Base-by-base conservation (phyloP, 129 eudicot genomes). In the Flaveria trinervia region DNA sequence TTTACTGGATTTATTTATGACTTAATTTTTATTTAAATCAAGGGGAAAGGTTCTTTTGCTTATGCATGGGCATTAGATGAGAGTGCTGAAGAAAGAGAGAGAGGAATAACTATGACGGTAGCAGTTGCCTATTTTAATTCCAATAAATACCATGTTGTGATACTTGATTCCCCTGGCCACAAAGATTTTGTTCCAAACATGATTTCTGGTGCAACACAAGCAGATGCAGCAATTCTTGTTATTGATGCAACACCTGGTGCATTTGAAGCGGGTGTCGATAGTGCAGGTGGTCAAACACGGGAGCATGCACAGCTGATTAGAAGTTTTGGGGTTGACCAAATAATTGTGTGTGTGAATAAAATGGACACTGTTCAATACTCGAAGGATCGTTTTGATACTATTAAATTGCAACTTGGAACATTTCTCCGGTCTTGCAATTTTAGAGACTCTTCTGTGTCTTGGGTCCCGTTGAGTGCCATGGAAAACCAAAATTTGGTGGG, bases 21-120 rank as follows among this genome's bases (percentile, higher is more conserved):
- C 64, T 75, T 57, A 26, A 48, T 25, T 44, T 23, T 30, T 74
- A 39, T 71, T 64, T 20, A 30, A 54, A 71, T 66, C 54, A 79
- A 94, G 97, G 99, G 99, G 57, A 95, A 95, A 83, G 99, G 99
- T 54, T 95, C 99, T 30, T 95, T 95, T 86, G 93, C 99, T 49
- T 95, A 89, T 77, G 99, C 99, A 52, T 95, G 99, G 99, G 99
- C 99, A 65, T 74, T 95, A 68, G 99, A 95, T 74, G 96, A 95
- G 83, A 91, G 99, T 81, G 74, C 81, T 22, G 99, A 95, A 88
- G 99, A 95, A 90, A 79, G 99, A 79, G 99, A 95, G 82, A 83
- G 99, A 79, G 99, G 99, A 59, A 85, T 95, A 83, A 95, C 99
- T 4, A 95, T 95, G 99, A 95, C 93, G 1, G 99, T 95, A 71